Evolutionary conservation across 441 rosid species (phyloP).

Genomic region (Pelargonium citronellum): DNA sequence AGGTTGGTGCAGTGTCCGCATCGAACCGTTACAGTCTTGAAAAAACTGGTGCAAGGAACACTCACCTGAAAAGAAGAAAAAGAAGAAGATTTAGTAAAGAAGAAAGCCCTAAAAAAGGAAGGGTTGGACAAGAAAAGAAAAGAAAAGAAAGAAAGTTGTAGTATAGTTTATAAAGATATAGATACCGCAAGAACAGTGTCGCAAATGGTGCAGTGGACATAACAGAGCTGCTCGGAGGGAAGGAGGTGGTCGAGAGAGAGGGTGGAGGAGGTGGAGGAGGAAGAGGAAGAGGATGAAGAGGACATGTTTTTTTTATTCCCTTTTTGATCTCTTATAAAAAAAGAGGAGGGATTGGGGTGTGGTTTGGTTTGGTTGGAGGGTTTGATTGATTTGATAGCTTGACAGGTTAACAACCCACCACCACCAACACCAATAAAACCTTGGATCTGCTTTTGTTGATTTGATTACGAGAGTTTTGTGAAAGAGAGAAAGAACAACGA

Average conservation of each 20-base stretch:
- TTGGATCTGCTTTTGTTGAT: constrained; percentile 38
- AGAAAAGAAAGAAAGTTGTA: neutral
- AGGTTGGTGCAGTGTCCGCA: constrained; percentile 94
- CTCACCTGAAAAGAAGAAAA: constrained; percentile 49
- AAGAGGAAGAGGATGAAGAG: constrained; percentile 14
- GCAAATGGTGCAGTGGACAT: constrained; percentile 88
- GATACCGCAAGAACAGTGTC: constrained; percentile 83
- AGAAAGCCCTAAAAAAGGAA: constrained; percentile 7
- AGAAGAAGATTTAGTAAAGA: neutral
- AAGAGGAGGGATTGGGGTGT: neutral
- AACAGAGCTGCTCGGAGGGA: constrained; percentile 93
- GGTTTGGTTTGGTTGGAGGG: constrained; percentile 19
- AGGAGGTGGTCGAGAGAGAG: constrained; percentile 84
- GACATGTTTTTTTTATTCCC: constrained; percentile 31
- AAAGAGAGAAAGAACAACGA: constrained; percentile 9
- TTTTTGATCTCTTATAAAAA: constrained; percentile 23
- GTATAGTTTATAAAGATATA: neutral
- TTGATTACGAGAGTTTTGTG: constrained; percentile 14
- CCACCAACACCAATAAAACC: constrained; percentile 16
- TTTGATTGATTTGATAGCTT: constrained; percentile 42
- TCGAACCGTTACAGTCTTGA: constrained; percentile 86
- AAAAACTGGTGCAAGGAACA: constrained; percentile 86
- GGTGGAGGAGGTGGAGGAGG: constrained; percentile 22
- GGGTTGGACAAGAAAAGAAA: neutral
- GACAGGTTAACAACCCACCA: constrained; percentile 39